phyloP scores from a whole-genome alignment of 805 yeast genomes.

The Cyberlindnera lachancei region DNA sequence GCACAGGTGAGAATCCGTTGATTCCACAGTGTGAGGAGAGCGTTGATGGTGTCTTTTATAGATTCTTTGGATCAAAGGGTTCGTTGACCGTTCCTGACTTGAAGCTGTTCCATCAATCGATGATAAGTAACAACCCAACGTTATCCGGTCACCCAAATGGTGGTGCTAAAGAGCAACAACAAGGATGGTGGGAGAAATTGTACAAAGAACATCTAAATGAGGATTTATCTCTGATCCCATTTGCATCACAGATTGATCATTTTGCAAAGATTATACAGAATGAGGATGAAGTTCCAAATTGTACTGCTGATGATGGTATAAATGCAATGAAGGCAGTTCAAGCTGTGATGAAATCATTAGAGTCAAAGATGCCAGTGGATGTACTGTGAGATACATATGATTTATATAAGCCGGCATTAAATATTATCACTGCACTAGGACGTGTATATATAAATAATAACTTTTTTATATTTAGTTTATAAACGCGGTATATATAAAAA shows the following conservation, averaged over 20 bases:
- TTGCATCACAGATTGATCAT: conserved; percentile 12
- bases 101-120: conserved; percentile 14
- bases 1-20: conserved; percentile 18
- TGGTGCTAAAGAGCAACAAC: conserved; percentile 1
- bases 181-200: conserved; percentile 11
- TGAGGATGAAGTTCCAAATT: conserved; percentile 6
- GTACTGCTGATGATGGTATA: conserved; percentile 13
- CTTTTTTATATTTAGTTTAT: too few relatives aligned
- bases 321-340: conserved; percentile 11
- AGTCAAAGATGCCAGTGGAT: conserved; percentile 1
- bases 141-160: too few relatives aligned
- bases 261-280: conserved; percentile 10
- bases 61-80: conserved; percentile 16
- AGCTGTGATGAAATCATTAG: conserved; percentile 11
- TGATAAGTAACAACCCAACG: too few relatives aligned
- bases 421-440: not conserved
- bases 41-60: conserved; percentile 14
- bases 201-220: conserved; percentile 4
- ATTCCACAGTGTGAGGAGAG: conserved; percentile 9
- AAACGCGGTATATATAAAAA: too few relatives aligned
- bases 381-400: not conserved
- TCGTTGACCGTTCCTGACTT: conserved; percentile 13
- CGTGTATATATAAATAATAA: too few relatives aligned
- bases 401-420: conserved; percentile 1
- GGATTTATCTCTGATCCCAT: conserved; percentile 8